Conservation (phyloP, 768 basidiomycete species). For the Russula dissimulans region DNA sequence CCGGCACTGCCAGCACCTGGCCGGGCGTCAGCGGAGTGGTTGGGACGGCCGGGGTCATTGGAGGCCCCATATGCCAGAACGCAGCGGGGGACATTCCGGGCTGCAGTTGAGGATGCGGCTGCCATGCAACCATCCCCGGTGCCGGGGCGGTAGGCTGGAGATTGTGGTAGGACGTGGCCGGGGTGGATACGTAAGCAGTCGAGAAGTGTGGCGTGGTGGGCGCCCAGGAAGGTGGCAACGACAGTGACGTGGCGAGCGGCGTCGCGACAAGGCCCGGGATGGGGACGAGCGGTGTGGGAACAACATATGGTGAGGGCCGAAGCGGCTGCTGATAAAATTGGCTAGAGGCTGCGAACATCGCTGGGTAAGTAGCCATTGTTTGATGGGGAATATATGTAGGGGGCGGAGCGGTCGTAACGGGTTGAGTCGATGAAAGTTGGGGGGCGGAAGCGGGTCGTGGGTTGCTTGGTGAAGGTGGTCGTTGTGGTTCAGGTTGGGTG, state of each 20-base stretch:
- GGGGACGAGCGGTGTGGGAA: slow-evolving; percentile 4
- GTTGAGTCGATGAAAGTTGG: neutral
- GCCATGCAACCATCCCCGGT: neutral
- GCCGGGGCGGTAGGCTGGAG: neutral
- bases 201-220: slow-evolving; percentile 1
- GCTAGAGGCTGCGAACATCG: neutral
- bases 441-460: neutral
- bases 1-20: neutral
- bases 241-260: slow-evolving; percentile 4
- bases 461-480: neutral
- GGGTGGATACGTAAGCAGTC: slow-evolving; percentile 4
- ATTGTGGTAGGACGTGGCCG: neutral
- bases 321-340: slow-evolving; percentile 5
- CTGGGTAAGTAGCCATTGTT: neutral
- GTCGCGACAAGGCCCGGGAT: slow-evolving; percentile 8
- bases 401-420: neutral
- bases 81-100: neutral
- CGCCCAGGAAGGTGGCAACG: slow-evolving; percentile 9
- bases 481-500: slow-evolving; percentile 9
- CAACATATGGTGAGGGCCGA: slow-evolving; percentile 2
- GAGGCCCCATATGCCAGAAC: neutral
- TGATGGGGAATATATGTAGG: neutral
- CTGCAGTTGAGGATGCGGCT: neutral
- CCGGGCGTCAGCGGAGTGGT: slow-evolving; percentile 2
- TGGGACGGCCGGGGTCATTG: neutral